phyloP scores from a whole-genome alignment of 1,284 basidiomycete genomes.

The Bothia castanella region DNA sequence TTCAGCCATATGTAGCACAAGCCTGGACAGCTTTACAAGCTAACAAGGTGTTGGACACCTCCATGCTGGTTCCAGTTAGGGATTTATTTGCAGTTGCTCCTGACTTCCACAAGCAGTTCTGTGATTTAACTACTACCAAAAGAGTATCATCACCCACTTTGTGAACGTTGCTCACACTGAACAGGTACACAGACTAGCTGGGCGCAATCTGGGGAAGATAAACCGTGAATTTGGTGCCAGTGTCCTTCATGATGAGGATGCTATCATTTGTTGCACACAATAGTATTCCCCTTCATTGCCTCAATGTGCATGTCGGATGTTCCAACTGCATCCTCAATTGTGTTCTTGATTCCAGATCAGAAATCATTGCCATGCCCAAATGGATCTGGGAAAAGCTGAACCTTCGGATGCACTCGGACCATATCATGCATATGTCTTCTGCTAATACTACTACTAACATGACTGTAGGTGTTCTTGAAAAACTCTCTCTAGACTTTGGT shows the following conservation, averaged over 20 bases:
- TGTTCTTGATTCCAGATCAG: not conserved
- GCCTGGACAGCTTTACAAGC: no score
- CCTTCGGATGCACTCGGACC: not conserved
- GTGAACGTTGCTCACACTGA: no score
- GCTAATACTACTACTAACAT: not conserved
- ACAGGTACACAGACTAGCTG: not conserved
- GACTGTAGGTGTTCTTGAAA: not conserved
- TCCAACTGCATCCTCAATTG: no score
- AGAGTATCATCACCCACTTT: no score
- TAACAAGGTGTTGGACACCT: no score
- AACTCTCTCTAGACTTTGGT: not conserved
- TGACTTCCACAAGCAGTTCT: no score
- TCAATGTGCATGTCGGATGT: not conserved
- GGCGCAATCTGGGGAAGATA: accelerated
- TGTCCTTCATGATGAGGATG: not conserved
- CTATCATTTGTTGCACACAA: not conserved
- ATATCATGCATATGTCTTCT: not conserved
- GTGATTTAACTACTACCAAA: no score
- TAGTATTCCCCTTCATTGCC: not conserved
- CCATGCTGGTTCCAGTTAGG: no score
- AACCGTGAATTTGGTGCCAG: not conserved
- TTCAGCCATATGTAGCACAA: no score
- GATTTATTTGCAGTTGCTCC: no score
- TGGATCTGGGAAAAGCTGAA: not conserved
- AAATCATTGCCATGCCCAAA: not conserved